Evolutionary conservation across 306 rosid species (phyloP).

Genomic region (Glycine soja): DNA sequence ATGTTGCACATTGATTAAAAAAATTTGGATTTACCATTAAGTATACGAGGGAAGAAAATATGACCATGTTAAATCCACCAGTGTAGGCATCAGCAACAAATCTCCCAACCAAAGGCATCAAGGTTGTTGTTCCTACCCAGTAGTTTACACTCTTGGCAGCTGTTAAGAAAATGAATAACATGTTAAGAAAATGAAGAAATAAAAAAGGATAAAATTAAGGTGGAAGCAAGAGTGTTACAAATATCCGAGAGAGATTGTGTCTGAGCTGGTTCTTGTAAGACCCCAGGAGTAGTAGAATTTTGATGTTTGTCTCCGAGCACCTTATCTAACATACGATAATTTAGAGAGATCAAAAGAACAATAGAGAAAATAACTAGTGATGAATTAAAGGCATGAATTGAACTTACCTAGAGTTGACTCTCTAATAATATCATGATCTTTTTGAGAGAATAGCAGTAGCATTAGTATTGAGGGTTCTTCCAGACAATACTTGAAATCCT

Average conservation of each 20-base stretch:
- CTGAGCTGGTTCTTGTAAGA: conserved; percentile 12
- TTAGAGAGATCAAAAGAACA: conserved; percentile 10
- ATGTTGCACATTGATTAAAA: too few relatives aligned
- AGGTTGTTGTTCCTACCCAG: conserved; percentile 62
- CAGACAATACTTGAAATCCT: conserved; percentile 21
- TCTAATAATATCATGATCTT: conserved; percentile 31
- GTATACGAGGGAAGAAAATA: conserved; percentile 54
- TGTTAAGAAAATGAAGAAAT: background rate
- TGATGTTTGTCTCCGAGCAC: conserved; percentile 19
- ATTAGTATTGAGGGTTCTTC: background rate
- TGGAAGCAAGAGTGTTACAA: conserved; percentile 32
- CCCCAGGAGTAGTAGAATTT: background rate
- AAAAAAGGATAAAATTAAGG: conserved; percentile 11
- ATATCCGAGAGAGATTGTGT: background rate
- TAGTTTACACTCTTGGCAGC: conserved; percentile 61
- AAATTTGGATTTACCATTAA: conserved; percentile 60
- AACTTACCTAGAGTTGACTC: conserved; percentile 40
- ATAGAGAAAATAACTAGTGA: background rate
- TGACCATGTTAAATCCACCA: conserved; percentile 55
- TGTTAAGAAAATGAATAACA: conserved; percentile 1
- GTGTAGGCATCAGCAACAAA: conserved; percentile 62
- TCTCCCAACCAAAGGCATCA: conserved; percentile 61
- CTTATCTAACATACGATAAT: background rate
- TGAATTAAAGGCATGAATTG: background rate
- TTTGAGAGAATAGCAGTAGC: too few relatives aligned